Evolutionary conservation across 768 basidiomycete species (phyloP), one percentile per base, ranked within the genome.

Genomic region (Boletales sp.): DNA sequence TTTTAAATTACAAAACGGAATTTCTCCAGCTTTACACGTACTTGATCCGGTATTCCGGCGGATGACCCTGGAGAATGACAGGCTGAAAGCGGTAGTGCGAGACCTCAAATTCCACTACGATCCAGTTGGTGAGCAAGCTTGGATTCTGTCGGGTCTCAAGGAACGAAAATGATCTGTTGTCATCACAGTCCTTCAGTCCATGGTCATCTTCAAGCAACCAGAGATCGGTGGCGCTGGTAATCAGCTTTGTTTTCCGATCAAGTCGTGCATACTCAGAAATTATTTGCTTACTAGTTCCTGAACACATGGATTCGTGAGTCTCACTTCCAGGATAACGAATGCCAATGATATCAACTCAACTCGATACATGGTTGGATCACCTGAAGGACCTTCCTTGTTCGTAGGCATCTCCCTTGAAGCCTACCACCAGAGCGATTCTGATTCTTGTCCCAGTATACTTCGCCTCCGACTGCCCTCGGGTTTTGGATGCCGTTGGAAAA

Each of bases 401-500:
- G 80, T 60, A 43, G 24, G 21, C 12, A 8, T 31, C 15, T 13
- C 38, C n/a, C 13, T 39, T 13, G 4, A 9, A 15, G 12, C 15
- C 39, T 41, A 46, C 32, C 34, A 5, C 49, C 17, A 30, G 19
- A 24, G 31, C 54, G 32, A 17, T 41, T n/a, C 19, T 52, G 27
- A 61, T 24, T 7, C 38, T 11, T 41, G 12, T 29, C 70, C 38
- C 65, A 98, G 83, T 97, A 95, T 69, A 97, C 94, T 9, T 75
- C 88, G 36, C 97, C 97, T 11, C 90, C 90, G 0, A 84, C 83
- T 9, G 97, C 97, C 0, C 79, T 98, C 18, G 97, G 97, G 2
- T 91, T 94, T 65, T 99, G 97, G 97, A 89, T 98, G 50, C 90
- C 95, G 0, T 73, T 99, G 34, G 95, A 98, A 66, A 77, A 81